A percentile compares a stretch with the other conserved stretches of the same genome.
Evolutionary conservation across 805 yeast genomes (phyloP).

Genomic region (Candida dendrica): DNA sequence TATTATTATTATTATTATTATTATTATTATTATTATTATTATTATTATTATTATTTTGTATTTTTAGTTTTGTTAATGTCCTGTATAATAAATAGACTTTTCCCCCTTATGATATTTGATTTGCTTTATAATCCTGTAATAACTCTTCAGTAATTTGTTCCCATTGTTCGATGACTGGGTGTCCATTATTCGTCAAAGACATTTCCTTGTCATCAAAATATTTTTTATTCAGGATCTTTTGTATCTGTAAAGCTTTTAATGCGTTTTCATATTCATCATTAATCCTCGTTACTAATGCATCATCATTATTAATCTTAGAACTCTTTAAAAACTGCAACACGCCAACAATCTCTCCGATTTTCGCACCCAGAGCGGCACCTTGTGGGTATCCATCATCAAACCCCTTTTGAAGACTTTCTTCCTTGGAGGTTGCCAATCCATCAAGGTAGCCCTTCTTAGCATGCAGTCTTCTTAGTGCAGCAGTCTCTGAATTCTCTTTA

Average conservation of each 20-base stretch:
- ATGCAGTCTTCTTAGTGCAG: constrained; percentile 52
- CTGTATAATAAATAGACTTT: neutral
- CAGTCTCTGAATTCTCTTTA: constrained; percentile 19
- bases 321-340: constrained; percentile 28
- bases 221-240: constrained; percentile 44
- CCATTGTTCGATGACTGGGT: constrained; percentile 43
- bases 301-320: constrained; percentile 10
- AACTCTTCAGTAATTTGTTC: constrained; percentile 10
- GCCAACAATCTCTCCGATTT: constrained; percentile 62
- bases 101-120: neutral
- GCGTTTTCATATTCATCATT: constrained; percentile 27
- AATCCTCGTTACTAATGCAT: constrained; percentile 2
- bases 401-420: constrained; percentile 64
- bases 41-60: neutral
- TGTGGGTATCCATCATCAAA: constrained; percentile 73
- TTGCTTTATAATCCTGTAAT: constrained; percentile 1
- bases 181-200: constrained; percentile 25
- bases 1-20: too few species aligned
- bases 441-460: constrained; percentile 77
- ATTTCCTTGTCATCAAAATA: constrained; percentile 45
- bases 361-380: constrained; percentile 66
- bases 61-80: neutral
- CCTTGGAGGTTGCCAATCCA: constrained; percentile 67
- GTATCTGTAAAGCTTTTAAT: constrained; percentile 46
- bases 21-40: too few species aligned